A percentile compares a stretch with the other conserved stretches of the same genome.
Conservation (phyloP, 306 rosid species). For the Hippophae gyantsensis region DNA sequence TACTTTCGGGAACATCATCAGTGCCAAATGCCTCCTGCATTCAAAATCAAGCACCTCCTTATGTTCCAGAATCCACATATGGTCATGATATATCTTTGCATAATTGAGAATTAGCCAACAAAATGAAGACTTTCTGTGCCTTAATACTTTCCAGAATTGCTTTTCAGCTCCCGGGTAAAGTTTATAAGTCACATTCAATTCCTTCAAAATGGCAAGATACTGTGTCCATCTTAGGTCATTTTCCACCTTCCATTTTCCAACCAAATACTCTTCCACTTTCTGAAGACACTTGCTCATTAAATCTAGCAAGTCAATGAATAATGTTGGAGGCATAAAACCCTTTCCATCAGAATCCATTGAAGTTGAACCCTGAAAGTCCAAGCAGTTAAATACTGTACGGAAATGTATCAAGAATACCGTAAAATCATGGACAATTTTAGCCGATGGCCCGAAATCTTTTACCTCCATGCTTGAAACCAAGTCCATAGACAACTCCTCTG, state of each 20-base stretch:
- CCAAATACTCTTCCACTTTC: constrained; percentile 35
- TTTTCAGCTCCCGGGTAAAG: constrained; percentile 43
- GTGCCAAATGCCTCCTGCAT: constrained; percentile 63
- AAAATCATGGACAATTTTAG: constrained; percentile 44
- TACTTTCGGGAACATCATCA: constrained; percentile 56
- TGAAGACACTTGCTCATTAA: constrained; percentile 47
- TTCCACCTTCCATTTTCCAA: constrained; percentile 23
- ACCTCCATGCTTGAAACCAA: constrained; percentile 38
- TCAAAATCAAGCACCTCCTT: constrained; percentile 46
- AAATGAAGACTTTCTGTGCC: constrained; percentile 25
- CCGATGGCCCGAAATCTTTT: constrained; percentile 28
- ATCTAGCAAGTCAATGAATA: constrained; percentile 28
- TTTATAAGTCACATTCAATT: constrained; percentile 41
- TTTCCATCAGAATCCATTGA: constrained; percentile 5
- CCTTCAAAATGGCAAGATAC: constrained; percentile 52
- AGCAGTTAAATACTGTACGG: constrained; percentile 20
- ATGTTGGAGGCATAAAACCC: constrained; percentile 17
- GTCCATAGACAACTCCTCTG: constrained; percentile 27
- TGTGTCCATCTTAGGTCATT: constrained; percentile 36
- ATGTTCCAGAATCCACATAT: constrained; percentile 53
- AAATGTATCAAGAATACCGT: constrained; percentile 31
- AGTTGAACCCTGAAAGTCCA: constrained; percentile 12
- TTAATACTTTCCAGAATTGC: constrained; percentile 40
- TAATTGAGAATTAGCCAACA: constrained; percentile 31
- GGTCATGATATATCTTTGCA: constrained; percentile 37